A percentile compares a stretch with the other conserved stretches of the same genome.
phyloP scores from a whole-genome alignment of 2,329 filamentous ascomycete genomes.

The Xylariaceae sp. region DNA sequence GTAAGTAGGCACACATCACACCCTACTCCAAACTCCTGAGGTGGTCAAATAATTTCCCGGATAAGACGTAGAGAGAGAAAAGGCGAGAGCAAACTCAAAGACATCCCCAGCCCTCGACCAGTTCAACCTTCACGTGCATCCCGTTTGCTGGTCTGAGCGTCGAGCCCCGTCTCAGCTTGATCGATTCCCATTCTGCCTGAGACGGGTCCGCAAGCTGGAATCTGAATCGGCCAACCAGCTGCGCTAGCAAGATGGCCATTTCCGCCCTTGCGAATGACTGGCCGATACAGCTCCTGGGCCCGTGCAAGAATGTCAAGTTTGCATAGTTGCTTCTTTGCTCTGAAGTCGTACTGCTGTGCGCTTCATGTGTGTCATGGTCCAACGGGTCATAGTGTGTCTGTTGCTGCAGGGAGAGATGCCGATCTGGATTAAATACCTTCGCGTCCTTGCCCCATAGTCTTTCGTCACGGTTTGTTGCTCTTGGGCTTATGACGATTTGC shows the following conservation, averaged over 20 bases:
- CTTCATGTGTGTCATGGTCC: slow-evolving; percentile 2
- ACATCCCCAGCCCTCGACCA: slow-evolving; percentile 12
- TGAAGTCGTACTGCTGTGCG: slow-evolving; percentile 1
- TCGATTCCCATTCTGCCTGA: slow-evolving; percentile 6
- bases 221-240: slow-evolving; percentile 15
- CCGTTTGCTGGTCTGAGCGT: slow-evolving; percentile 14
- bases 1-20: too few relatives aligned
- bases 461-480: slow-evolving; percentile 11
- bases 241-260: slow-evolving; percentile 14
- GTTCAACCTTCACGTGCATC: slow-evolving; percentile 9
- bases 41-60: too few relatives aligned
- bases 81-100: not conserved
- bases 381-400: slow-evolving; percentile 6
- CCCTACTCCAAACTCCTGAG: too few relatives aligned
- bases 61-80: not conserved
- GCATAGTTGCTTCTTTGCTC: slow-evolving; percentile 17
- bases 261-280: slow-evolving; percentile 16
- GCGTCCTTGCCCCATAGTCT: slow-evolving; percentile 18
- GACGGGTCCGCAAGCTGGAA: slow-evolving; percentile 12
- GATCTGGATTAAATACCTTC: slow-evolving; percentile 14
- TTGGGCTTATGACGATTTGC: slow-evolving; percentile 10
- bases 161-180: slow-evolving; percentile 12
- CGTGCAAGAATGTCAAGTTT: slow-evolving; percentile 17
- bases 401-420: slow-evolving; percentile 12
- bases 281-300: slow-evolving; percentile 17